These are phyloP conservation scores for Cenchrus fungigraminus DNA, from an alignment of 176 grass and related monocot genomes.

Conservation along the genomic window DNA sequence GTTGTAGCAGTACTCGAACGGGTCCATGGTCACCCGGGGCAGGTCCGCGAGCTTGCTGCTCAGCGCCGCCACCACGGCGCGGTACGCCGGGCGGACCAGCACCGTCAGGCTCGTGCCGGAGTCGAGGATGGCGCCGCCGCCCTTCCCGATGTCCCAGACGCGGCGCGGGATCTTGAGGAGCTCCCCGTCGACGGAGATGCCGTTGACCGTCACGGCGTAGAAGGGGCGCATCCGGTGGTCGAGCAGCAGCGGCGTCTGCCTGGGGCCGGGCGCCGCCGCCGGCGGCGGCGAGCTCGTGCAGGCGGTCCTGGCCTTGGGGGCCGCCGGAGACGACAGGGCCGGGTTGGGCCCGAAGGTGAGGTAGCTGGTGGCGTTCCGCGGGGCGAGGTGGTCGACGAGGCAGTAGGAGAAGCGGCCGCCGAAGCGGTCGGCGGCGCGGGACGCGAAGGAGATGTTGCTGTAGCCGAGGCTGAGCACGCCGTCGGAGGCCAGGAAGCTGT, in stretches of 20 bases:
- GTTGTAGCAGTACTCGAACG: constrained; percentile 98
- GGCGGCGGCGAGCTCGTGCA: background rate
- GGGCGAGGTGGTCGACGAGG: constrained; percentile 98
- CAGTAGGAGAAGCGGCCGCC: constrained; percentile 95
- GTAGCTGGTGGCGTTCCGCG: constrained; percentile 78
- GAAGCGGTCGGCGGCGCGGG: constrained; percentile 71
- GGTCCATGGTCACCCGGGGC: constrained; percentile 63
- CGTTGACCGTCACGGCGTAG: constrained; percentile 67
- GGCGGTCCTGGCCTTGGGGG: background rate
- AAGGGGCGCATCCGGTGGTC: constrained; percentile 65
- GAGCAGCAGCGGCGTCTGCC: constrained; percentile 71
- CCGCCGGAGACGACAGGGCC: background rate
- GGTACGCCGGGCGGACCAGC: constrained; percentile 69
- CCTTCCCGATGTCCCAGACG: constrained; percentile 76
- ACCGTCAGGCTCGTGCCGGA: constrained; percentile 86
- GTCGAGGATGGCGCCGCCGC: constrained; percentile 87
- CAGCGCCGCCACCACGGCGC: constrained; percentile 60
- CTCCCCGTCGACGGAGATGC: constrained; percentile 67
- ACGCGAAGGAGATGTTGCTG: constrained; percentile 83
- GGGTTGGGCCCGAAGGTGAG: constrained; percentile 80
- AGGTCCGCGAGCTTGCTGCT: constrained; percentile 49
- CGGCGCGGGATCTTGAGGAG: constrained; percentile 61
- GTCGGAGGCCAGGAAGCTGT: constrained; percentile 70
- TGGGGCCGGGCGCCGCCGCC: background rate
- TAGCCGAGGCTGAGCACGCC: constrained; percentile 93